A percentile compares a stretch with the other conserved stretches of the same genome.
Evolutionary conservation across 805 yeast species (phyloP).

Genomic region (Kuraishia molischiana): DNA sequence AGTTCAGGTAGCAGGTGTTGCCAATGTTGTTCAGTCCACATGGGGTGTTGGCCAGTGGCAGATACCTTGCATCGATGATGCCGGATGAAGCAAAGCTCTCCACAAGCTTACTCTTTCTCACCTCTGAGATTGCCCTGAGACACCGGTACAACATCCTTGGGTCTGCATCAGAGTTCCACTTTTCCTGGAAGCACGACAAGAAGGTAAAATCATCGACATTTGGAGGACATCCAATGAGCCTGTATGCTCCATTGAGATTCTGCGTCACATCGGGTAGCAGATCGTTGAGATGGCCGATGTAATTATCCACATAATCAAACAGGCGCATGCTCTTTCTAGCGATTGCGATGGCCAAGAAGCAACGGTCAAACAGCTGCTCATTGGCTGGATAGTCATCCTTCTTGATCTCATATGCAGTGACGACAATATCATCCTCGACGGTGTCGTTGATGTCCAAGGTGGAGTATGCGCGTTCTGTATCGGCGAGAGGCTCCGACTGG

Average conservation of each 20-base stretch:
- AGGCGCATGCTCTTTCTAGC: slow-evolving; percentile 47
- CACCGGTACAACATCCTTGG: slow-evolving; percentile 49
- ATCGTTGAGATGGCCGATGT: slow-evolving; percentile 21
- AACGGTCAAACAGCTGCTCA: slow-evolving; percentile 34
- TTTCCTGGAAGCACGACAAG: slow-evolving; percentile 40
- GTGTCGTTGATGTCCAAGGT: slow-evolving; percentile 37
- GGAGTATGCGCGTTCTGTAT: slow-evolving; percentile 37
- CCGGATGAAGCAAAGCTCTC: slow-evolving; percentile 52
- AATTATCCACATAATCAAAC: slow-evolving; percentile 40
- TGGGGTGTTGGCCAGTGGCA: slow-evolving; percentile 70
- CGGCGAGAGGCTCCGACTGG: slow-evolving; percentile 38
- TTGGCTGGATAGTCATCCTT: slow-evolving; percentile 39
- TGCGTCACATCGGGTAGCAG: background rate
- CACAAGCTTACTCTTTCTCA: slow-evolving; percentile 46
- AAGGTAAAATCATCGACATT: slow-evolving; percentile 49
- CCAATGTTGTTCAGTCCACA: slow-evolving; percentile 93
- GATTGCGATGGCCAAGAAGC: slow-evolving; percentile 54
- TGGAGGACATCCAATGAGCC: slow-evolving; percentile 35
- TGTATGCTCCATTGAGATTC: slow-evolving; percentile 31
- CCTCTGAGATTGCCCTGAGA: slow-evolving; percentile 43
- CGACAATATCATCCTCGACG: slow-evolving; percentile 61
- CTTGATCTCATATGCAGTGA: slow-evolving; percentile 65
- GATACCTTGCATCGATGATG: slow-evolving; percentile 41
- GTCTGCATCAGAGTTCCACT: slow-evolving; percentile 33
- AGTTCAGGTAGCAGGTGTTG: slow-evolving; percentile 90